A percentile compares a stretch with the other conserved stretches of the same genome.
These are phyloP conservation scores for Glycine latifolia DNA, from an alignment of 306 rosid species.

Conservation along the genomic window DNA sequence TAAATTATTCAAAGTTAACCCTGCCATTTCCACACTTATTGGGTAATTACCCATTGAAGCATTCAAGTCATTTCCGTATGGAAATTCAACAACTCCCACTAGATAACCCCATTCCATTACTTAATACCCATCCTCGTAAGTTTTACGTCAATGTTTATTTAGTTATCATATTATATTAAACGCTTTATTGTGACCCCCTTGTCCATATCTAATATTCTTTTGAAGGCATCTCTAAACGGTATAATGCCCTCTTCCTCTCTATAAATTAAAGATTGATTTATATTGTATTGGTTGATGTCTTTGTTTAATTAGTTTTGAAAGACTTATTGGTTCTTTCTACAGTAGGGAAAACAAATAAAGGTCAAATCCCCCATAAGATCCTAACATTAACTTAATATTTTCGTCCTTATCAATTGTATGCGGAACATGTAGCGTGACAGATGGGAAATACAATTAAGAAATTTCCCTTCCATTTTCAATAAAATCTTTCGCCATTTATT, in stretches of 20 bases:
- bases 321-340: constrained; percentile 43
- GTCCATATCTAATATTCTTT: constrained; percentile 58
- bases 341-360: constrained; percentile 10
- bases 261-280: constrained; percentile 11
- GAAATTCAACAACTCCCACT: constrained; percentile 10
- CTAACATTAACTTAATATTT: constrained; percentile 12
- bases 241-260: constrained; percentile 49
- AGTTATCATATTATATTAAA: constrained; percentile 13
- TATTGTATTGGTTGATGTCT: neutral
- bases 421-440: neutral
- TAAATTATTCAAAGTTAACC: neutral
- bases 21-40: neutral
- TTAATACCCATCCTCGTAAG: constrained; percentile 17
- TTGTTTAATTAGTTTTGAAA: neutral
- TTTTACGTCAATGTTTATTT: constrained; percentile 44
- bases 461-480: constrained; percentile 12
- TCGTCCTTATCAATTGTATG: neutral
- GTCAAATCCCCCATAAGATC: constrained; percentile 9
- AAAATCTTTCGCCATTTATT: constrained; percentile 4
- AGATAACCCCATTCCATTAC: constrained; percentile 16
- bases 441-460: constrained; percentile 1
- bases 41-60: neutral
- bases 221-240: constrained; percentile 63
- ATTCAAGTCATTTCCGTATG: constrained; percentile 4
- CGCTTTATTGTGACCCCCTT: constrained; percentile 43